Base-by-base conservation (phyloP, 148 eudicot genomes). In the Cornus kousa region DNA sequence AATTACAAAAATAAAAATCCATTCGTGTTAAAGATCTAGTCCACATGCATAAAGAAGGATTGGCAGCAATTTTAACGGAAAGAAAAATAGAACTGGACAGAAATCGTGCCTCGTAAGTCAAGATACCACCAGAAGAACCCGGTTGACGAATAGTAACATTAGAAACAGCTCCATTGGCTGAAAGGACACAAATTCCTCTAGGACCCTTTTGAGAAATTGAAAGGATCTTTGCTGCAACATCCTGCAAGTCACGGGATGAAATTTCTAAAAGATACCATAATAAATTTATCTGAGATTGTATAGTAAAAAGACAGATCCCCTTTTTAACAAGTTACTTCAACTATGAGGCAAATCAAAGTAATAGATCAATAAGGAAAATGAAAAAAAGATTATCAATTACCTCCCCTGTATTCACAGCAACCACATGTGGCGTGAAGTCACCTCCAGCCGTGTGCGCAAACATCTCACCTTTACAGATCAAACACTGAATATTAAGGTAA, bases 161-260 rank as follows among this genome's bases (percentile, higher is more conserved):
- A 31, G 95, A 89, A 78, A 93, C 85, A 74, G 91, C 32, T 55
- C 98, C 96, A 83, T 87, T 93, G 33, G 98, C 98, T 14, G 98
- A 87, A 6, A 90, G 91, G 53, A 93, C 84, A 53, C 92, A 91
- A 16, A 91, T 77, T 67, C 94, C 96, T 69, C 85, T 75, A 19
- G 86, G 83, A 74, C 89, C 91, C 84, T 84, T 87, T 1, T 84
- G 87, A 68, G 87, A 85, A 80, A 91, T 76, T 5, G 90, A 85
- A 70, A 86, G 81, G 33, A 93, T 82, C 84, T 84, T 91, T 17
- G 83, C 88, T 0, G 90, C 87, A 65, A 91, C 88, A 85, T 93
- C 98, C 98, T 93, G 89, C 79, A 79, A 84, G 19, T 17, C 22
- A 37, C 9, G 59, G 72, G 2, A 78, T 7, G 74, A 19, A 31